Base-by-base conservation (phyloP, 495 filamentous ascomycete species). In the Aspergillus wentii region DNA sequence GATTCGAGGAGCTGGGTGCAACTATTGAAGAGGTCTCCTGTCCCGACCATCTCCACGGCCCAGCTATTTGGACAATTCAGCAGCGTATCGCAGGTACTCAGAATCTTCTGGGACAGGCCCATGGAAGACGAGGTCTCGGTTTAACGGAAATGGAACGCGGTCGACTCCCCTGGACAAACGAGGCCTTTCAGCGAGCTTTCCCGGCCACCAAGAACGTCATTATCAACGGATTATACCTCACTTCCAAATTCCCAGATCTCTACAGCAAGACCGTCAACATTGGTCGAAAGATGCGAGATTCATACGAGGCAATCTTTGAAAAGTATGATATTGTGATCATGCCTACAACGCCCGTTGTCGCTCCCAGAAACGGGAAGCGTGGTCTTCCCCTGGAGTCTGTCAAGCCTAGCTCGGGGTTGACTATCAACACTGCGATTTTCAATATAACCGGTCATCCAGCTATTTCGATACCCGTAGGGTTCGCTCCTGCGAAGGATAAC, bases 371-470 rank as follows among this genome's bases (percentile, higher is more conserved):
- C 44, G 59, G 53, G 1, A 58, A 53, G 33, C 51, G 59, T 5
- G 64, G 57, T 11, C 48, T 53, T 2, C 70, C 66, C 0, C 29
- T 71, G 35, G 59, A 62, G 21, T 64, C 66, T 25, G 30, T 74
- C 18, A 47, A 49, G 11, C 59, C 61, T 14, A 62, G 64, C 13
- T 61, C 63, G 35, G 72, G 73, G 0, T 41, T 74, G 21, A 68
- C 72, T 1, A 64, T 62, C 14, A 80, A 80, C 41, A 81, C 76
- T 5, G 67, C 69, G 22, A 59, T 69, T 10, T 79, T 79, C 41
- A 72, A 82, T 56, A 57, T 63, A 16, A 73, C 75, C 0, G 77
- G 77, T 0, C 78, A 80, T 51, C 77, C 78, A 0, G 76, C 72
- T 1, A 43, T 83, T 32, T 69, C 68, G 3, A 55, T 81, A 15